Conservation (phyloP, 805 yeast species). For the Candida incommunis region DNA sequence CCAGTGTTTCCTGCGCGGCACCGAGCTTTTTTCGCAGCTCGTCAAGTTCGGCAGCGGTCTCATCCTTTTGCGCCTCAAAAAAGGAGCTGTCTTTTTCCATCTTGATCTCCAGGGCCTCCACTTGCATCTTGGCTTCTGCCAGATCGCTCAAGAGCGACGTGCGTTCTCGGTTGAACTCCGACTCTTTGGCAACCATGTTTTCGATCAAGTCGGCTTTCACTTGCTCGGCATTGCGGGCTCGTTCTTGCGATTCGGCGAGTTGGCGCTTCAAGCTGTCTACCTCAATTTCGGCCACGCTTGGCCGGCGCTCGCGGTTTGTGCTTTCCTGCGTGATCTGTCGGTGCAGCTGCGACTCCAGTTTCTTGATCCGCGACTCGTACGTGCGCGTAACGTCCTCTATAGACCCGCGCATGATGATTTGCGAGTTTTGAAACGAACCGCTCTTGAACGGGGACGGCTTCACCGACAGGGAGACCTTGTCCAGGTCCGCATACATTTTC, state of each 20-base stretch:
- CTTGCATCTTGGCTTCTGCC: conserved; percentile 27
- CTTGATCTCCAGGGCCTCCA: conserved; percentile 38
- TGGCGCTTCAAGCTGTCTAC: conserved; percentile 20
- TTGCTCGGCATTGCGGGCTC: conserved; percentile 15
- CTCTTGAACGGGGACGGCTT: background rate
- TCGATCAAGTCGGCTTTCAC: conserved; percentile 53
- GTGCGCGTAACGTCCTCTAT: background rate
- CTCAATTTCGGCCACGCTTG: background rate
- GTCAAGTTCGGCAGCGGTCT: background rate
- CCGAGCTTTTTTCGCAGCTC: background rate
- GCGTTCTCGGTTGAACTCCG: conserved; percentile 42
- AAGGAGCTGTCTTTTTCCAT: conserved; percentile 20
- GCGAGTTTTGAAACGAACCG: conserved; percentile 1
- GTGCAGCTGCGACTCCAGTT: conserved; percentile 64
- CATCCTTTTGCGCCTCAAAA: background rate
- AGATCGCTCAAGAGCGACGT: conserved; percentile 35
- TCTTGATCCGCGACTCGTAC: conserved; percentile 57
- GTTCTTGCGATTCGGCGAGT: conserved; percentile 18
- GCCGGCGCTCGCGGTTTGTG: background rate
- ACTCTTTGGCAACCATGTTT: conserved; percentile 52
- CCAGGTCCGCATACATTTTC: background rate
- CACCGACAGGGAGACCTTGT: background rate
- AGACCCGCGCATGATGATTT: background rate
- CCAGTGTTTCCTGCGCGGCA: background rate
- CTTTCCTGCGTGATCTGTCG: conserved; percentile 28